Evolutionary conservation across 129 eudicot genomes (phyloP), one percentile per base, ranked within the genome.

Genomic region (Apium graveolens): DNA sequence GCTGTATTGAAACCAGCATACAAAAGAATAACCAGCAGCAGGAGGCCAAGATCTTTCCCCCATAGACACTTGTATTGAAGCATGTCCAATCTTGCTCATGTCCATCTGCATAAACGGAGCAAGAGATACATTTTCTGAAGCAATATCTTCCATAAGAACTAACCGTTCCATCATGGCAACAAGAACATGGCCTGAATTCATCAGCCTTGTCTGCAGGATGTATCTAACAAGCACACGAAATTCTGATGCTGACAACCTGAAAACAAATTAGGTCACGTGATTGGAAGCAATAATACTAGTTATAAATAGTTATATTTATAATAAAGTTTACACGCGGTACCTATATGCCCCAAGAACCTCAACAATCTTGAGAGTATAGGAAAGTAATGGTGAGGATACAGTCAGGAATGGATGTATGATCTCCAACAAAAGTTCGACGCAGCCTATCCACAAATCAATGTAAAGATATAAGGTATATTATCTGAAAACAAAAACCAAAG

Each of bases 21-120:
- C 90, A 70, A 96, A 96, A 34, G 99, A 92, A 89, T 96, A 96
- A 78, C 99, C 99, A 73, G 99, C 99, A 82, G 92, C 95, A 51
- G 99, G 99, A 46, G 99, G 99, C 99, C 99, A 96, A 60, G 99
- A 92, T 80, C 99, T 86, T 71, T 96, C 97, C 39, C 99, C 99
- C 73, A 96, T 76, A 60, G 97, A 88, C 45, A 96, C 97, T 84
- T 96, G 99, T 65, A 96, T 87, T 31, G 89, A 92, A 66, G 99
- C 99, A 84, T 92, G 92, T 13, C 99, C 99, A 2, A 82, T 79
- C 84, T 90, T 96, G 86, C 89, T 96, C 99, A 92, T 96, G 83
- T 92, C 88, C 95, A 96, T 89, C 86, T 92, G 97, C 17, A 92
- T 83, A 84, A 90, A 96, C 0, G 99, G 97, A 76, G 95, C 97